Evolutionary conservation across 2,329 filamentous ascomycete genomes (phyloP), one percentile per base, ranked within the genome.

Genomic region (Talaromyces islandicus): DNA sequence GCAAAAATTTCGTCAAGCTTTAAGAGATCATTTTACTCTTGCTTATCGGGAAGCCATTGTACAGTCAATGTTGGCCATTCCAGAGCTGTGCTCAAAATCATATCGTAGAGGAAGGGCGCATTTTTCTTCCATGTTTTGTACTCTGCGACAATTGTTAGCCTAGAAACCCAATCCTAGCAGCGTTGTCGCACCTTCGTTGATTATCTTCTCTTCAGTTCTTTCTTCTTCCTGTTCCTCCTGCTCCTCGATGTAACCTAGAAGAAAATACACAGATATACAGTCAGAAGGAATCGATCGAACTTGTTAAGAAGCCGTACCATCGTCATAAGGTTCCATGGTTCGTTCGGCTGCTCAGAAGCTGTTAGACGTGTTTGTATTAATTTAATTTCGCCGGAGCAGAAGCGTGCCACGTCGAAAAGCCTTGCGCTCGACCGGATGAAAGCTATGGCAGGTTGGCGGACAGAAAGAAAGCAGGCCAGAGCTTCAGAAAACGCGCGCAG

Each of bases 41-140:
- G 91, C 68, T 93, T 89, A 75, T 99, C 94, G 24, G 95, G 94
- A 68, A 99, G 89, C 95, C 95, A 99, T 80, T 99, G 94, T 2
- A 92, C 92, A 27, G 94, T 97, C 64, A 99, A 85, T 3, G 94
- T 97, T 14, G 94, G 94, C 94, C 94, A 99, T 72, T 96, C 92
- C 60, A 99, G 81, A 46, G 95, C 95, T 65, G 91, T 96, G 69
- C 92, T 92, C 64, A 97, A 83, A 66, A 99, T 94, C 86, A 97
- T 91, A 75, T 99, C 94, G 76, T 99, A 99, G 68, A 99, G 88
- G 72, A 97, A 97, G 3, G 94, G 92, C 65, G 90, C 91, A 78
- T 99, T 99, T 82, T 99, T 99, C 83, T 99, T 99, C 94, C 94
- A 99, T 66, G 93, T 97, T 77, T 99, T 99, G 85, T 99, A 99